phyloP scores from a whole-genome alignment of 2,329 filamentous ascomycete genomes.

The Fusarium pininemorale region DNA sequence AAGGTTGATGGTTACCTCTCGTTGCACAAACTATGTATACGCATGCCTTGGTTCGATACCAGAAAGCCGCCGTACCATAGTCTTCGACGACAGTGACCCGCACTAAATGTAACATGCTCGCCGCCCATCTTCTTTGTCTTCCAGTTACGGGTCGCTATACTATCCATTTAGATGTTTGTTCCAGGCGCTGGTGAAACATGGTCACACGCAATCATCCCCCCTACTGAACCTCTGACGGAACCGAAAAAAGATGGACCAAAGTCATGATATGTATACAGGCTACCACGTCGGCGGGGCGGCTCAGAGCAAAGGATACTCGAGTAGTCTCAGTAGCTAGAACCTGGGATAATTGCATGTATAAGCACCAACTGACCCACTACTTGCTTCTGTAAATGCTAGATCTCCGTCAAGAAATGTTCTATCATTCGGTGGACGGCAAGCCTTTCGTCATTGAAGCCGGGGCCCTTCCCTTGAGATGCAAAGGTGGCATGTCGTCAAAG shows the following conservation, averaged over 20 bases:
- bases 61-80: not conserved
- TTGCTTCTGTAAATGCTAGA: slow-evolving; percentile 10
- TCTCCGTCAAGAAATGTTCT: slow-evolving; percentile 6
- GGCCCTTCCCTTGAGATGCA: slow-evolving; percentile 27
- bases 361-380: slow-evolving; percentile 27
- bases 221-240: slow-evolving; percentile 1
- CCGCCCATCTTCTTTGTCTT: slow-evolving; percentile 11
- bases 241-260: slow-evolving; percentile 1
- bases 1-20: not conserved
- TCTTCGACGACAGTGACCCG: not conserved
- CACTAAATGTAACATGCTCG: slow-evolving; percentile 12
- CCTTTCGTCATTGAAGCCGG: slow-evolving; percentile 24
- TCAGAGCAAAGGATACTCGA: slow-evolving; percentile 7
- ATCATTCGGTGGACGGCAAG: slow-evolving; percentile 11
- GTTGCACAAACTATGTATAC: not conserved
- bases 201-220: slow-evolving; percentile 27
- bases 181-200: slow-evolving; percentile 39
- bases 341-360: slow-evolving; percentile 19
- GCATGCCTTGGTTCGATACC: slow-evolving; percentile 1
- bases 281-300: slow-evolving; percentile 29
- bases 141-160: not conserved
- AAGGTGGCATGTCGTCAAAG: slow-evolving; percentile 39
- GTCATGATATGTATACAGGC: slow-evolving; percentile 35
- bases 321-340: slow-evolving; percentile 5
- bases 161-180: slow-evolving; percentile 14